A percentile compares a stretch with the other conserved stretches of the same genome.
These are phyloP conservation scores for Tetrahymena elliotti DNA, from an alignment of 73 alveolate genomes.

Conservation along the genomic window DNA sequence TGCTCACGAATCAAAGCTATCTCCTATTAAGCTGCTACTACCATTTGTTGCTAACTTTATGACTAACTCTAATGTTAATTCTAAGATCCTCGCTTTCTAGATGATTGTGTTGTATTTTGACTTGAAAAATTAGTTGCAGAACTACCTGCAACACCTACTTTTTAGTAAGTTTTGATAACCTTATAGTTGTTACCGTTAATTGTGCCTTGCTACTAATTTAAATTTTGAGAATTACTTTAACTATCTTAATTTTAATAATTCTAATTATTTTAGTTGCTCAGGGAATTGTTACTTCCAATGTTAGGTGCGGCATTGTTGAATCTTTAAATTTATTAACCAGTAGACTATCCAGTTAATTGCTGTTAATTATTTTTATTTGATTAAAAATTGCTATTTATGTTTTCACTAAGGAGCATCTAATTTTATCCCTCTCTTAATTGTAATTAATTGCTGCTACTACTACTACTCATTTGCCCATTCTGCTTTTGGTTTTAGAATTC, in stretches of 20 bases:
- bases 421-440: not conserved
- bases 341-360: not conserved
- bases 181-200: not conserved
- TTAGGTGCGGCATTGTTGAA: not conserved
- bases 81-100: not conserved
- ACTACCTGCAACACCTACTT: not conserved
- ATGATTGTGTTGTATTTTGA: not conserved
- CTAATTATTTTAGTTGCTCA: not conserved
- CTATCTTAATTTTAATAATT: not conserved
- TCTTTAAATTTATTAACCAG: not conserved
- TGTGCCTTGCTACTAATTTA: not conserved
- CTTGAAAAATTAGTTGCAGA: not conserved
- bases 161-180: not conserved
- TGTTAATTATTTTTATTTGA: not conserved
- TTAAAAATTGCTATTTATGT: not conserved
- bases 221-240: not conserved
- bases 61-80: not conserved
- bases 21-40: not conserved
- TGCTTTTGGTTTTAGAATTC: not conserved
- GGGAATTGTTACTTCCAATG: not conserved
- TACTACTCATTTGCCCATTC: not conserved
- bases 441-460: not conserved
- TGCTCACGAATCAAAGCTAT: not conserved
- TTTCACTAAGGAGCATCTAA: not conserved
- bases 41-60: not conserved